Conservation (phyloP, 805 yeast genomes). For the Clavispora fructus region DNA sequence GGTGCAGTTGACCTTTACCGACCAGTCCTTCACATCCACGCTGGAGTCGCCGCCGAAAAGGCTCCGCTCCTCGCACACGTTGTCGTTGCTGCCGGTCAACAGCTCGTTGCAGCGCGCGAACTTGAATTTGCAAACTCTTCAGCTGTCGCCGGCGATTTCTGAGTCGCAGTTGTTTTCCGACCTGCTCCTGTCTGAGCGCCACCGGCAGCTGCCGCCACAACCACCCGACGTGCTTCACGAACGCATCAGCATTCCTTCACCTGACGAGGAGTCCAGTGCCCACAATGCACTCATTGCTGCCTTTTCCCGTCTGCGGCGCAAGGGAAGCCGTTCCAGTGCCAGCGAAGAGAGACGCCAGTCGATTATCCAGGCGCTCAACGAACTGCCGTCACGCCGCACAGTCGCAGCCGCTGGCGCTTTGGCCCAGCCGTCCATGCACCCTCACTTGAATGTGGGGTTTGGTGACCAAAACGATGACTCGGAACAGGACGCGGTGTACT, state of each 20-base stretch:
- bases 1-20: slow-evolving; percentile 24
- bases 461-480: slow-evolving; percentile 18
- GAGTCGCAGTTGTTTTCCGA: slow-evolving; percentile 1
- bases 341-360: slow-evolving; percentile 10
- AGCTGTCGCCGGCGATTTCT: slow-evolving; percentile 23
- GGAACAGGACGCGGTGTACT: slow-evolving; percentile 53
- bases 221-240: neutral
- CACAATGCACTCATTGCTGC: slow-evolving; percentile 42
- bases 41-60: slow-evolving; percentile 21
- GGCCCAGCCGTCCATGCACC: slow-evolving; percentile 7
- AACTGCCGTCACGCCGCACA: neutral
- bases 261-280: slow-evolving; percentile 40
- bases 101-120: slow-evolving; percentile 19
- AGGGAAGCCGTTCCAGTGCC: slow-evolving; percentile 9
- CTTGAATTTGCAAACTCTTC: slow-evolving; percentile 33
- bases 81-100: neutral
- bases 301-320: slow-evolving; percentile 26
- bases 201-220: neutral
- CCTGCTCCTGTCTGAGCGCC: neutral
- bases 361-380: slow-evolving; percentile 5
- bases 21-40: slow-evolving; percentile 15
- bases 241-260: slow-evolving; percentile 19
- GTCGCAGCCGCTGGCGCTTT: neutral
- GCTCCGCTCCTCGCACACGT: slow-evolving; percentile 1
- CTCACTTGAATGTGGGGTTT: slow-evolving; percentile 11